A percentile compares a stretch with the other conserved stretches of the same genome.
Conservation (phyloP, 225 moss, liverwort and hornwort genomes). For the Lunularia cruciata region DNA sequence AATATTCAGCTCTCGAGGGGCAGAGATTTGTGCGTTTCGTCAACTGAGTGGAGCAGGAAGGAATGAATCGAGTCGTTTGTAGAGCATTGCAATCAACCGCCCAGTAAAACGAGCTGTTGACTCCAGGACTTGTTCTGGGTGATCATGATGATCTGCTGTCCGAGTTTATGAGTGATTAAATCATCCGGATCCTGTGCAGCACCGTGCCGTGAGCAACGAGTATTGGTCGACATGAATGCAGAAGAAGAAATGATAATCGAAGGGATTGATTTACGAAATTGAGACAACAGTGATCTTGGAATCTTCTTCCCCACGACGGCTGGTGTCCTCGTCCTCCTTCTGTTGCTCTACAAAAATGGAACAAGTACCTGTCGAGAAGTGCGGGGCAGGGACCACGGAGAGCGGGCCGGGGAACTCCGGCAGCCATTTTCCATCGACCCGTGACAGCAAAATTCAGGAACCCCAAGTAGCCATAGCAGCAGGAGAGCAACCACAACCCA, state of each 20-base stretch:
- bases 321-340: too few relatives aligned
- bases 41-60: too few relatives aligned
- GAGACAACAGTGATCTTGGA: conserved; percentile 1
- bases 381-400: background rate
- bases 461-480: background rate
- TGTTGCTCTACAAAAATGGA: background rate
- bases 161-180: background rate
- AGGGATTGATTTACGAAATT: background rate
- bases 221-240: conserved; percentile 4
- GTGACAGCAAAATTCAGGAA: background rate
- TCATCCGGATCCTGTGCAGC: background rate
- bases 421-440: background rate
- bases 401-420: conserved; percentile 3
- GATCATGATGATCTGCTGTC: background rate
- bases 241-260: background rate
- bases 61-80: too few relatives aligned
- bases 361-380: background rate
- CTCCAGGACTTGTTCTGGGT: background rate
- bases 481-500: background rate
- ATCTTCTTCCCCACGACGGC: background rate
- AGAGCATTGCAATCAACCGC: background rate
- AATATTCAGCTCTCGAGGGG: too few relatives aligned
- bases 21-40: too few relatives aligned
- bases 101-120: background rate
- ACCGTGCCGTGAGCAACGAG: background rate